Conservation (phyloP, 208 protist species). For the Porcisia hertigi region DNA sequence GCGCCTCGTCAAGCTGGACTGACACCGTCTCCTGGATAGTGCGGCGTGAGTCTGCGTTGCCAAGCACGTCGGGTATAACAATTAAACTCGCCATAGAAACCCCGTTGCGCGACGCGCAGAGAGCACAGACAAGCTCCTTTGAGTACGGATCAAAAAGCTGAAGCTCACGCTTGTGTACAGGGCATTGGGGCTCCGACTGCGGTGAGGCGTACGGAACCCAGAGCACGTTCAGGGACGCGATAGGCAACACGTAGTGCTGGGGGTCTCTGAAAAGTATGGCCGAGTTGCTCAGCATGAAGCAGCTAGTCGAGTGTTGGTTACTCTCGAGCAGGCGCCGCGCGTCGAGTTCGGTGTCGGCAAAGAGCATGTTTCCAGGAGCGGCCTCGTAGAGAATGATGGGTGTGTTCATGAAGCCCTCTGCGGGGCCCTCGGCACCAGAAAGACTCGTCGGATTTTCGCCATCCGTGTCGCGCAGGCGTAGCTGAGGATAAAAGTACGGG, state of each 20-base stretch:
- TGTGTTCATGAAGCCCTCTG: conserved; percentile 45
- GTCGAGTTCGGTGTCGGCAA: conserved; percentile 78
- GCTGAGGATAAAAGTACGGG: conserved; percentile 76
- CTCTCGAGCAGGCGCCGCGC: conserved; percentile 54
- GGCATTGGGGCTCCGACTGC: conserved; percentile 74
- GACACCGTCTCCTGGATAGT: conserved; percentile 60
- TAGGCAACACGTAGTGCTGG: conserved; percentile 60
- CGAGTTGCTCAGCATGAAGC: conserved; percentile 71
- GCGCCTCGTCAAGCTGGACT: conserved; percentile 54
- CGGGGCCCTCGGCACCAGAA: conserved; percentile 1
- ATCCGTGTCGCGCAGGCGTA: conserved; percentile 62
- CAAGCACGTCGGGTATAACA: conserved; percentile 81
- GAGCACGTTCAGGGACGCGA: conserved; percentile 66
- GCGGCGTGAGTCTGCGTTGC: conserved; percentile 58
- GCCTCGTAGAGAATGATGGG: conserved; percentile 84
- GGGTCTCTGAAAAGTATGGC: conserved; percentile 78
- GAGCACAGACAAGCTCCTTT: conserved; percentile 77
- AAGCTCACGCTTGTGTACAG: conserved; percentile 71
- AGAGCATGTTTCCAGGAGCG: conserved; percentile 85
- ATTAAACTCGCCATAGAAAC: conserved; percentile 44
- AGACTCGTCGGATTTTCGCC: conserved; percentile 17
- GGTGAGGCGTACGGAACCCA: conserved; percentile 74
- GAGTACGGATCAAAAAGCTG: conserved; percentile 83
- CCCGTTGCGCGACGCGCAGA: conserved; percentile 61
- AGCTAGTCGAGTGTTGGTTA: conserved; percentile 52